phyloP scores from a whole-genome alignment of 257 asterid genomes.

The Capsicum baccatum region DNA sequence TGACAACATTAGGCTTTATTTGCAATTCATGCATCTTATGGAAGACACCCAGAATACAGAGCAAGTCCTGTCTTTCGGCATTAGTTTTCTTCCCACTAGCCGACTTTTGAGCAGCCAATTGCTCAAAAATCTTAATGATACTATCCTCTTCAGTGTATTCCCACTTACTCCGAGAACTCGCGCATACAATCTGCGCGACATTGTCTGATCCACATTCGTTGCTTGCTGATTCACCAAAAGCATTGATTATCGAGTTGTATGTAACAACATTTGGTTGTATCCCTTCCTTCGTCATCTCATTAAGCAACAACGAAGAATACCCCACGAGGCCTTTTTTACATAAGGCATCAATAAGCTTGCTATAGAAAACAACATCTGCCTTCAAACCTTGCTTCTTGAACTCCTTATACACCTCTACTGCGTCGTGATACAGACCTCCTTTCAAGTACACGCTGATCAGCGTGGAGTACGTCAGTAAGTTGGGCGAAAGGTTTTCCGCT shows the following conservation, averaged over 20 bases:
- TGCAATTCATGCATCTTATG: slow-evolving; percentile 88
- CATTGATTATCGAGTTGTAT: slow-evolving; percentile 88
- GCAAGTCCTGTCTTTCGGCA: slow-evolving; percentile 59
- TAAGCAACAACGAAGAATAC: slow-evolving; percentile 71
- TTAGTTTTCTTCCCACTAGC: slow-evolving; percentile 41
- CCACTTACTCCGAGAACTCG: slow-evolving; percentile 35
- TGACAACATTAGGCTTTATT: slow-evolving; percentile 94
- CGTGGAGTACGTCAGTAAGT: slow-evolving; percentile 80
- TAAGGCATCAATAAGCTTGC: slow-evolving; percentile 88
- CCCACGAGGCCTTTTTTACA: slow-evolving; percentile 91
- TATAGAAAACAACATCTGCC: slow-evolving; percentile 95
- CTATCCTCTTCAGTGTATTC: slow-evolving; percentile 53
- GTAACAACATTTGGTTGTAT: slow-evolving; percentile 96
- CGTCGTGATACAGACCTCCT: slow-evolving; percentile 73
- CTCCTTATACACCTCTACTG: slow-evolving; percentile 69
- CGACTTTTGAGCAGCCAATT: slow-evolving; percentile 61
- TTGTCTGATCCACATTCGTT: slow-evolving; percentile 38
- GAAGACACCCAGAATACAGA: slow-evolving; percentile 75
- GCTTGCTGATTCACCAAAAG: slow-evolving; percentile 68
- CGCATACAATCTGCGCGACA: slow-evolving; percentile 46
- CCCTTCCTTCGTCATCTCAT: slow-evolving; percentile 92
- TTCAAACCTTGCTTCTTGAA: slow-evolving; percentile 76
- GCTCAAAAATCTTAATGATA: slow-evolving; percentile 64
- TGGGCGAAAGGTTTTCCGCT: slow-evolving; percentile 65
- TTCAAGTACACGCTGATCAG: slow-evolving; percentile 83